A percentile compares a stretch with the other conserved stretches of the same genome.
Conservation (phyloP, 1,284 basidiomycete genomes). For the Pseudozyma thailandica region DNA sequence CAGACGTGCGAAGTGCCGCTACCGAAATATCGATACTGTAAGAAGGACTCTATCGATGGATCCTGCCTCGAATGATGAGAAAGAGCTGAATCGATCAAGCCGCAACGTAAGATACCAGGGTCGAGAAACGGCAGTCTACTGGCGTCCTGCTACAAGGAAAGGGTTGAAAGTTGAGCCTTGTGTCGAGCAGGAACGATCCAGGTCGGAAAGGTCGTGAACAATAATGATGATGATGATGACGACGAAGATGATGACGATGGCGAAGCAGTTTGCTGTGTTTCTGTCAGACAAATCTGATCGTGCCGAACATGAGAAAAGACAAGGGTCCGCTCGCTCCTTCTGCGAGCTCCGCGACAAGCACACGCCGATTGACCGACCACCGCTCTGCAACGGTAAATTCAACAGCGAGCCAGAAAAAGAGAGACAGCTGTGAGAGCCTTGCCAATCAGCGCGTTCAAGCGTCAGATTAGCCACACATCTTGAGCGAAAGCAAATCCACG, state of each 20-base stretch:
- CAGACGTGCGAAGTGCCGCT: no score
- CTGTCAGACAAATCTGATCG: slow-evolving; percentile 3
- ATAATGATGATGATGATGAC: neutral
- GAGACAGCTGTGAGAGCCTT: neutral
- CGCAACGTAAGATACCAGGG: no score
- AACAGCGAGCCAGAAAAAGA: no score
- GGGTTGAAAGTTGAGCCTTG: slow-evolving; percentile 11
- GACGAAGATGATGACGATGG: neutral
- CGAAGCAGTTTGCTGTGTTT: neutral
- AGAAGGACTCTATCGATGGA: neutral
- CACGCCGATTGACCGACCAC: slow-evolving; percentile 1
- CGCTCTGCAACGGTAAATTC: no score
- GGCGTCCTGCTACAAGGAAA: slow-evolving; percentile 33
- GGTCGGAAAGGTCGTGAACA: neutral
- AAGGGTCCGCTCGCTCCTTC: slow-evolving; percentile 12
- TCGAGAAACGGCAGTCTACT: no score
- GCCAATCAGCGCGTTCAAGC: neutral
- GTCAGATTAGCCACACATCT: neutral
- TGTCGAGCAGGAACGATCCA: slow-evolving; percentile 33
- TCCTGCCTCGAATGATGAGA: neutral
- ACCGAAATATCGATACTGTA: no score
- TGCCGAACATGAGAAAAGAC: slow-evolving; percentile 5
- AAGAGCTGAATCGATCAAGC: neutral
- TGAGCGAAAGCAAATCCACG: neutral
- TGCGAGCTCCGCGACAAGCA: neutral